A percentile compares a stretch with the other conserved stretches of the same genome.
Conservation (phyloP, 495 filamentous ascomycete species). For the Tuber magnatum region DNA sequence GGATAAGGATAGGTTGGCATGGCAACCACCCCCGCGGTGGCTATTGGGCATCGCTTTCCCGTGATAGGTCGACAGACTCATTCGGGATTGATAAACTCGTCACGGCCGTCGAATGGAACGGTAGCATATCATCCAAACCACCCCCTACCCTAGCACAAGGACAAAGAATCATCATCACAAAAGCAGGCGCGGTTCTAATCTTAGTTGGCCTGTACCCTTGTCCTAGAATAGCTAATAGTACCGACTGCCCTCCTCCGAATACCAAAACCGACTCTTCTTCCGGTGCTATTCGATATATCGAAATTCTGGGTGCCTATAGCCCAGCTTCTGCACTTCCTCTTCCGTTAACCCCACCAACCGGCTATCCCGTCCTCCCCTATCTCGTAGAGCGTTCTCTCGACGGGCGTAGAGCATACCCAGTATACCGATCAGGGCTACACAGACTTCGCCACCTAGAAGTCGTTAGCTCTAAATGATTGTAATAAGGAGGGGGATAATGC, state of each 20-base stretch:
- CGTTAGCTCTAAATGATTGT: constrained; percentile 1
- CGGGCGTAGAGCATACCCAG: constrained; percentile 48
- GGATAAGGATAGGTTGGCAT: neutral
- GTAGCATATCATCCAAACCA: neutral
- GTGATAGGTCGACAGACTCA: too few relatives aligned
- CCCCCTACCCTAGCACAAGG: neutral
- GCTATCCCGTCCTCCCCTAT: constrained; percentile 48
- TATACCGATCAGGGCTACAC: constrained; percentile 43
- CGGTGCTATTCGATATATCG: constrained; percentile 44
- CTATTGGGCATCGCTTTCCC: too few relatives aligned
- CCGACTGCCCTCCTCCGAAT: neutral
- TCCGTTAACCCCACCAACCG: constrained; percentile 50
- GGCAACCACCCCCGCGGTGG: too few relatives aligned
- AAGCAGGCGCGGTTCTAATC: neutral
- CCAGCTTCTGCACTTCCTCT: constrained; percentile 47
- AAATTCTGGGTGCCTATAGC: constrained; percentile 52
- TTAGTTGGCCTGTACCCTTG: neutral
- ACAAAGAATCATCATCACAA: neutral
- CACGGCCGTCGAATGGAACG: neutral
- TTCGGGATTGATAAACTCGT: neutral
- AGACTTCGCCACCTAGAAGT: constrained; percentile 43
- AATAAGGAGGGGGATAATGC: neutral
- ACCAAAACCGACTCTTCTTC: neutral
- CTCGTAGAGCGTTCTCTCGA: constrained; percentile 49
- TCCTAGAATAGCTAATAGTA: neutral